Conservation (phyloP, 306 rosid species). For the Cicer bijugum region DNA sequence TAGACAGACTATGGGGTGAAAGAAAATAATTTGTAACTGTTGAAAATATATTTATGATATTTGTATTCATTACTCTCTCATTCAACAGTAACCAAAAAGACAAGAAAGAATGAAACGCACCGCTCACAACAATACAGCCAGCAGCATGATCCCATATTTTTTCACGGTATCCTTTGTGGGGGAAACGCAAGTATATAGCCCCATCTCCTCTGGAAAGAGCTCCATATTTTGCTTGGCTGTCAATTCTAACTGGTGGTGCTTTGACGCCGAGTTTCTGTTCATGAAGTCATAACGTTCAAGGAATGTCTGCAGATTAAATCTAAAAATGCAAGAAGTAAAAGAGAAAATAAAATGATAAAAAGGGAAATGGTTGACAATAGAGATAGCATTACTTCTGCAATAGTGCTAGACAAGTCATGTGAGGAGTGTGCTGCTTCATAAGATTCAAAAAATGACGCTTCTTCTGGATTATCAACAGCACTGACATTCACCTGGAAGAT, state of each 20-base stretch:
- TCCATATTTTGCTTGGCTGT: conserved; percentile 96
- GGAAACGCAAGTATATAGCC: conserved; percentile 88
- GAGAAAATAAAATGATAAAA: neutral
- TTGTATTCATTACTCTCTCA: too few species aligned
- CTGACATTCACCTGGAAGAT: conserved; percentile 74
- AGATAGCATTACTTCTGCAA: conserved; percentile 64
- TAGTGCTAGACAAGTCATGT: conserved; percentile 80
- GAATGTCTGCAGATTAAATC: conserved; percentile 22
- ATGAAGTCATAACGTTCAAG: conserved; percentile 32
- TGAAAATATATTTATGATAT: too few species aligned
- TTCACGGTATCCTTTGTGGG: conserved; percentile 87
- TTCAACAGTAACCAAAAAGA: neutral
- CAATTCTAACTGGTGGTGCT: conserved; percentile 94
- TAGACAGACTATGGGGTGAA: neutral
- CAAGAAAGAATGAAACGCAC: conserved; percentile 45
- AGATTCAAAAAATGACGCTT: conserved; percentile 91
- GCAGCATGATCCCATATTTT: conserved; percentile 99
- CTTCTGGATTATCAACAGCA: conserved; percentile 75
- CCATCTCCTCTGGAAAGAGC: conserved; percentile 98
- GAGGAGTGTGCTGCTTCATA: conserved; percentile 89
- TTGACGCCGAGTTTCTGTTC: conserved; percentile 94
- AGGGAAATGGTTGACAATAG: neutral
- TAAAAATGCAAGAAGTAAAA: conserved; percentile 10
- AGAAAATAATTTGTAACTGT: conserved; percentile 9
- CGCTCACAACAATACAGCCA: conserved; percentile 86